Base-by-base conservation (phyloP, 192 early-diverging fungal genomes). In the Entrophospora sp. region DNA sequence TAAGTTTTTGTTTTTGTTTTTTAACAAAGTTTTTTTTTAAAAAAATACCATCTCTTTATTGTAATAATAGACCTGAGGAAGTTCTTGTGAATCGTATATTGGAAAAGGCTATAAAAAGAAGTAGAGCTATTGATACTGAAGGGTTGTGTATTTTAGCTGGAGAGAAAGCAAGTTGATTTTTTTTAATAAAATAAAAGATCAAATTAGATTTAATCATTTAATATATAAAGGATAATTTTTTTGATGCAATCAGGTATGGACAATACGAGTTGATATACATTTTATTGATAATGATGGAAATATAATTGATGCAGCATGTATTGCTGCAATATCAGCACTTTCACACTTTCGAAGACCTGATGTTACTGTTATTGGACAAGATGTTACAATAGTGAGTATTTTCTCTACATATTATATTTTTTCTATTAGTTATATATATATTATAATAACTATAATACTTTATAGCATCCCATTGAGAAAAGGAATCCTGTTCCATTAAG, bases 221-320 rank as follows among this genome's bases (percentile, higher is more conserved):
- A 43, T 14, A 56, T 10, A 62, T 14, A 38, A 14, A 52, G 16
- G 9, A n/a, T 37, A 18, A 28, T 57, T 14, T 27, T 59, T 3
- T 69, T 48, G n/a, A 1, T 22, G 34, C 34, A 18, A 68, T 20
- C 60, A 75, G 75, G 91, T 97, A 10, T 99, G 97, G 97, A 77
- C 80, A 18, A 79, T 99, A 32, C 86, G 90, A 5, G 82, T 98
- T 16, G 94, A 98, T 71, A 70, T 98, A 34, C 89, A 90, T 40
- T 91, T 98, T 60, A 72, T 99, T 42, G 94, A 97, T 71, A 83
- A 97, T 69, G 90, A 92, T 64, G 97, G 97, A 48, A 99, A 98
- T 73, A 70, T 97, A 63, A 71, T 91, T 12, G 97, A 99, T 64
- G 91, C 89, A 14, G 94, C 93, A 0, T 88, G 90, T 37, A 86